Evolutionary conservation across 2,329 filamentous ascomycete genomes (phyloP).

Genomic region (Didymella sp.): DNA sequence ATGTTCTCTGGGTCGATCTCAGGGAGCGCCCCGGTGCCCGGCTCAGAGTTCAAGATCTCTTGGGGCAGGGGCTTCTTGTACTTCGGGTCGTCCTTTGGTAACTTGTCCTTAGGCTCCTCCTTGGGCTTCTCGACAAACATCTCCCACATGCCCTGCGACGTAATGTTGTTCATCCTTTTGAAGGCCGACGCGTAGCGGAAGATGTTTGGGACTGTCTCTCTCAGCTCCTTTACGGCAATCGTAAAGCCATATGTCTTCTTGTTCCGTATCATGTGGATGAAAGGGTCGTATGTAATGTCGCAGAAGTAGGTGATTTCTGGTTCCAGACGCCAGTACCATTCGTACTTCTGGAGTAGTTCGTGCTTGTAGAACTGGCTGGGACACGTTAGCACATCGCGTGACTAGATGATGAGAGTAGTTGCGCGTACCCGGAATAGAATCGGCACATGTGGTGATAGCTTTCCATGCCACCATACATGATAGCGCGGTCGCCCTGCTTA

Average conservation of each 20-base stretch:
- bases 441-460: conserved; percentile 99
- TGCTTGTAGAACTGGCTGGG: conserved; percentile 94
- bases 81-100: conserved; percentile 68
- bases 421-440: conserved; percentile 90
- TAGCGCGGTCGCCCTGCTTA: conserved; percentile 94
- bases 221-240: conserved; percentile 96
- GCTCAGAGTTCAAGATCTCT: conserved; percentile 79
- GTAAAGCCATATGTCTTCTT: conserved; percentile 99
- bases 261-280: conserved; percentile 87
- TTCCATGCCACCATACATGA: conserved; percentile 99
- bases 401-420: neutral
- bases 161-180: conserved; percentile 89
- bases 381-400: conserved; percentile 21
- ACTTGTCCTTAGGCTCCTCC: conserved; percentile 61
- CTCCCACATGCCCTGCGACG: conserved; percentile 93
- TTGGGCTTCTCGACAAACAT: conserved; percentile 90
- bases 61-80: conserved; percentile 75
- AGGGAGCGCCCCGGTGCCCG: conserved; percentile 71
- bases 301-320: conserved; percentile 99
- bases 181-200: conserved; percentile 99
- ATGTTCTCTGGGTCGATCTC: conserved; percentile 90
- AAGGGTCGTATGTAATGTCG: conserved; percentile 98
- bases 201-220: conserved; percentile 97
- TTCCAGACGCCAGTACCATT: conserved; percentile 99
- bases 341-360: conserved; percentile 90